Evolutionary conservation across 2,329 filamentous ascomycete species (phyloP).

Genomic region (Cercospora sp.): DNA sequence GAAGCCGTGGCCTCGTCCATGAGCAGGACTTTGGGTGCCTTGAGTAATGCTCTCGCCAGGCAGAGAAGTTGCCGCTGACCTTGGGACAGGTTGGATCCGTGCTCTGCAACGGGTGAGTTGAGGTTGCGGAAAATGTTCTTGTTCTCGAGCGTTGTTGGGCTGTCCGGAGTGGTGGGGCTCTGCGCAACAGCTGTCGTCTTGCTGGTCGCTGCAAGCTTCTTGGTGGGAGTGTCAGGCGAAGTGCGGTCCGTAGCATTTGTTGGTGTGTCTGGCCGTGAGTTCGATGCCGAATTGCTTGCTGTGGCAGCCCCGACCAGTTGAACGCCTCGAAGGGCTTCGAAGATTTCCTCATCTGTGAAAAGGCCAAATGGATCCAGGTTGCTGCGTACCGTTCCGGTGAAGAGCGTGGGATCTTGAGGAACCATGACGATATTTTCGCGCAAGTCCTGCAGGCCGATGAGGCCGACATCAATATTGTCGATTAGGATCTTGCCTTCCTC

Average conservation of each 20-base stretch:
- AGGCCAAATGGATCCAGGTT: slow-evolving; percentile 91
- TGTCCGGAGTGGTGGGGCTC: slow-evolving; percentile 37
- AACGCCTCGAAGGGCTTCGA: slow-evolving; percentile 79
- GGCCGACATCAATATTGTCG: slow-evolving; percentile 84
- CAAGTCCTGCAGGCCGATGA: slow-evolving; percentile 88
- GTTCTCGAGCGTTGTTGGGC: slow-evolving; percentile 64
- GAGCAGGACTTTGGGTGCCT: slow-evolving; percentile 86
- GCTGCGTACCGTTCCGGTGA: slow-evolving; percentile 84
- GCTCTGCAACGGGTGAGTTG: slow-evolving; percentile 79
- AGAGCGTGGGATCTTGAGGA: slow-evolving; percentile 92
- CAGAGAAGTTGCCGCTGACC: slow-evolving; percentile 94
- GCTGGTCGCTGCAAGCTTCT: slow-evolving; percentile 32
- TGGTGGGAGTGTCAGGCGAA: slow-evolving; percentile 31
- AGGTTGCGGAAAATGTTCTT: slow-evolving; percentile 94
- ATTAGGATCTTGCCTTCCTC: slow-evolving; percentile 87
- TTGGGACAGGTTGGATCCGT: slow-evolving; percentile 90
- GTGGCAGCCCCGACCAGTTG: slow-evolving; percentile 69
- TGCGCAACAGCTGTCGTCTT: slow-evolving; percentile 40
- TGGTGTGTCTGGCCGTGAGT: slow-evolving; percentile 39
- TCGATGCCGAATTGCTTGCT: slow-evolving; percentile 47
- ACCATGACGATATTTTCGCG: slow-evolving; percentile 96
- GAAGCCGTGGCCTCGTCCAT: slow-evolving; percentile 99
- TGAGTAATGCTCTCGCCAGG: slow-evolving; percentile 87
- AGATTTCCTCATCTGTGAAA: slow-evolving; percentile 89
- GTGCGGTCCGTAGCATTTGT: slow-evolving; percentile 25